phyloP scores from a whole-genome alignment of 2,329 filamentous ascomycete genomes.

The Didymella segeticola region DNA sequence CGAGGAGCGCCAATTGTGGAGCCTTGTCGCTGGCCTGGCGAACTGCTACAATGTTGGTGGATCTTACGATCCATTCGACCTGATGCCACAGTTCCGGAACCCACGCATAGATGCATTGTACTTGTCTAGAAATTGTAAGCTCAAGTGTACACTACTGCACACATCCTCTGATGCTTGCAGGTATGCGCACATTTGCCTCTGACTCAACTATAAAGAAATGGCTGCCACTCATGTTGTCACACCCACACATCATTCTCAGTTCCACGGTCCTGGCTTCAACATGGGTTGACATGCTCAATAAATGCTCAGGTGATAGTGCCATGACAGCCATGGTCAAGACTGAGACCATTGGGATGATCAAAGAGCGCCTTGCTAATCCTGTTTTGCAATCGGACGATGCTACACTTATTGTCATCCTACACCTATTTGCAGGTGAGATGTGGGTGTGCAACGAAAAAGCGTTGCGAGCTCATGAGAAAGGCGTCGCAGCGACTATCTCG shows the following conservation, averaged over 20 bases:
- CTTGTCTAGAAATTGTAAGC: slow-evolving; percentile 7
- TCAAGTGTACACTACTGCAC: not conserved
- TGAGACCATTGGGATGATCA: slow-evolving; percentile 38
- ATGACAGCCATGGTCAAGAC: slow-evolving; percentile 35
- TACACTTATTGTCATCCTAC: slow-evolving; percentile 40
- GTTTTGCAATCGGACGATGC: slow-evolving; percentile 24
- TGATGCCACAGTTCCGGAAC: not conserved
- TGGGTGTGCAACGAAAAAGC: slow-evolving; percentile 39
- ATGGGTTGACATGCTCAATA: slow-evolving; percentile 39
- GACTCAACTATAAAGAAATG: slow-evolving; percentile 32
- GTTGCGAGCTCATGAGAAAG: slow-evolving; percentile 31
- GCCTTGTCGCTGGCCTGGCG: slow-evolving; percentile 22
- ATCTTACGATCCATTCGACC: slow-evolving; percentile 4
- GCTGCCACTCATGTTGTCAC: slow-evolving; percentile 34
- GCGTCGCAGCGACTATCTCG: slow-evolving; percentile 32
- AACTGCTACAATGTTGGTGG: slow-evolving; percentile 16
- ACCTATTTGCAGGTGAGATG: slow-evolving; percentile 41
- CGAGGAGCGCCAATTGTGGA: slow-evolving; percentile 25
- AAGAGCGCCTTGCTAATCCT: slow-evolving; percentile 24
- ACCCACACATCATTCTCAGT: slow-evolving; percentile 38
- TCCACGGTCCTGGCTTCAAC: slow-evolving; percentile 31
- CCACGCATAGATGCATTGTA: not conserved
- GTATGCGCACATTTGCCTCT: slow-evolving; percentile 31
- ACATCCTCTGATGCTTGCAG: slow-evolving; percentile 14
- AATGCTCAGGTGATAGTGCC: slow-evolving; percentile 32